Evolutionary conservation across 176 grass and related monocot species (phyloP), one percentile per base, ranked within the genome.

Genomic region (Aegilops bicornis): DNA sequence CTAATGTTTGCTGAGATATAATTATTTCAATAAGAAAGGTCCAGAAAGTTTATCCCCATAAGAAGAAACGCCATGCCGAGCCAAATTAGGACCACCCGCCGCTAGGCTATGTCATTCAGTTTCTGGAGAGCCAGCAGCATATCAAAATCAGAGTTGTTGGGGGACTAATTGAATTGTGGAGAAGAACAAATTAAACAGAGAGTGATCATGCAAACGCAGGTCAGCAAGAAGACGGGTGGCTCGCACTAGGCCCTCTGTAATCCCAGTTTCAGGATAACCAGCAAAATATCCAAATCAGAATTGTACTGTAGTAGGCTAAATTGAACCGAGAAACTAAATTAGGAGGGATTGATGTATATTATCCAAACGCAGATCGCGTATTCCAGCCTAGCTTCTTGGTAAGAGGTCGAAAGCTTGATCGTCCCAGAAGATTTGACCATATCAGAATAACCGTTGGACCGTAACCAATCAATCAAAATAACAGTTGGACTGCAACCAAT

Each of bases 51-150:
- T 0, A 17, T 30, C 30, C 30, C 29, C 25, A 58, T 61, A 36
- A 17, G 7, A 10, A 75, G 14, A 68, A 82, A 61, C 54, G 10
- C 31, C n/a, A n/a, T n/a, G n/a, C 33, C 39, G 74, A 17, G 23
- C 33, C 35, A 63, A 16, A 58, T 8, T 67, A 22, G 22, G 1
- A 8, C n/a, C 63, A 10, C 36, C 1, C 8, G 2, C 1, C 8
- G 1, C 9, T 15, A 40, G 22, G 22, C 30, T 6, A 52, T 52
- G 19, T 10, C 15, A 52, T 70, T 79, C 56, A 79, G 37, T 66
- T 54, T 10, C 87, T 89, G 59, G 9, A 85, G 42, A 85, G 36
- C 11, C 27, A 82, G 48, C 23, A 73, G 2, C 33, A 52, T 16
- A 24, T 50, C 48, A 17, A 52, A 52, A 52, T 52, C 15, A 17